These are phyloP conservation scores for Xylaria sp. DNA, from an alignment of 2,329 filamentous ascomycete species.

Conservation along the genomic window DNA sequence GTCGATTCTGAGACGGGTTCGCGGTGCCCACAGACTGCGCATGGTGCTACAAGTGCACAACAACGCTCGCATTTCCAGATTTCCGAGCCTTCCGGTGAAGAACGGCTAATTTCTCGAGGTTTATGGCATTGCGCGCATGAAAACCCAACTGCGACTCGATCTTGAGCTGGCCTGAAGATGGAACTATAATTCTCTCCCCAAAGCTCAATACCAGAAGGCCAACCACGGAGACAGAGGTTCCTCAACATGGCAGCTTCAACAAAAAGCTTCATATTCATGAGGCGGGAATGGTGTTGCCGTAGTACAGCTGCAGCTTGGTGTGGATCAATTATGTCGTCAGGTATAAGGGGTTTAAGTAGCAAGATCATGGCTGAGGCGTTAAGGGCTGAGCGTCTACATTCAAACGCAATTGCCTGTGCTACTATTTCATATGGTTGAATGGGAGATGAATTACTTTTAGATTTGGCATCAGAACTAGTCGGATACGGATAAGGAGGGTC, in stretches of 20 bases:
- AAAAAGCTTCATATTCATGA: conserved; percentile 70
- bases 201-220: conserved; percentile 61
- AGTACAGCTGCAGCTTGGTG: conserved; percentile 67
- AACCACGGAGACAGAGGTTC: conserved; percentile 69
- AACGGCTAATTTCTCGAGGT: conserved; percentile 64
- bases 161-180: conserved; percentile 65
- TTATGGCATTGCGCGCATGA: conserved; percentile 68
- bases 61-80: conserved; percentile 72
- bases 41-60: conserved; percentile 63
- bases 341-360: conserved; percentile 67
- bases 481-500: conserved; percentile 68
- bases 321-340: conserved; percentile 64
- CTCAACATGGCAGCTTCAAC: conserved; percentile 70
- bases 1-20: conserved; percentile 56
- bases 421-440: conserved; percentile 68
- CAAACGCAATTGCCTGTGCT: conserved; percentile 65
- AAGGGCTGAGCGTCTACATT: conserved; percentile 65
- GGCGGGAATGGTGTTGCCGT: conserved; percentile 68
- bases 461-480: conserved; percentile 39
- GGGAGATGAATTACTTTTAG: conserved; percentile 49
- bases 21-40: conserved; percentile 68
- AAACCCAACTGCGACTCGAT: conserved; percentile 64
- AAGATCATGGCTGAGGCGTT: conserved; percentile 71
- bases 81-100: conserved; percentile 54
- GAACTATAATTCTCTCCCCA: conserved; percentile 67